phyloP scores from a whole-genome alignment of 108 stramenopile genomes.

The Cylindrotheca closterium region DNA sequence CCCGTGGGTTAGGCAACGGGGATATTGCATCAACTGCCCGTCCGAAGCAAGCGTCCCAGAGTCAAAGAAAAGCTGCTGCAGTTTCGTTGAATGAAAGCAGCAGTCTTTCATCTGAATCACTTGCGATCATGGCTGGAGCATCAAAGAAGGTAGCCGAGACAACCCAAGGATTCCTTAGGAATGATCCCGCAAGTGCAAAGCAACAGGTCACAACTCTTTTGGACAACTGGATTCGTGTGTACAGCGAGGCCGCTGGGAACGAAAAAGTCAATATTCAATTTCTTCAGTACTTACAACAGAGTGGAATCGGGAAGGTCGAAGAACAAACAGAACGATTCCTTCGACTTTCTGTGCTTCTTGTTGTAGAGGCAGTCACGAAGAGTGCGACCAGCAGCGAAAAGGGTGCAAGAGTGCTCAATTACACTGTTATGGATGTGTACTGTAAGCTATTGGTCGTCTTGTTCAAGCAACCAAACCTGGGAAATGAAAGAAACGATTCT shows the following conservation, averaged over 20 bases:
- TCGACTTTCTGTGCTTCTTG: slow-evolving; percentile 86
- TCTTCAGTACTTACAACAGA: slow-evolving; percentile 86
- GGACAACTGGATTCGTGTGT: slow-evolving; percentile 95
- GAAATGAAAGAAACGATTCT: slow-evolving; percentile 48
- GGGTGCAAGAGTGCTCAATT: slow-evolving; percentile 57
- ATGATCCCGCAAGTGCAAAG: slow-evolving; percentile 77
- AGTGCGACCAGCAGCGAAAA: slow-evolving; percentile 34
- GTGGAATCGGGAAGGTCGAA: slow-evolving; percentile 89
- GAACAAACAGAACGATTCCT: slow-evolving; percentile 95
- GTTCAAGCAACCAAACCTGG: slow-evolving; percentile 79
- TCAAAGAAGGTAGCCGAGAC: slow-evolving; percentile 68
- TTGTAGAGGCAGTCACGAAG: slow-evolving; percentile 86
- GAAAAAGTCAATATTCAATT: slow-evolving; percentile 90
- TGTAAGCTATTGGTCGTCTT: slow-evolving; percentile 88
- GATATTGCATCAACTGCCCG: slow-evolving; percentile 4
- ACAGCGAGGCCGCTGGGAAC: slow-evolving; percentile 76
- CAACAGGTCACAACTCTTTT: slow-evolving; percentile 90
- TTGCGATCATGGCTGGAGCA: slow-evolving; percentile 55
- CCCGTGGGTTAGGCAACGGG: slow-evolving; percentile 36
- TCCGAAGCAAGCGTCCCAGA: neutral
- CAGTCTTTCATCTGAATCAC: slow-evolving; percentile 65
- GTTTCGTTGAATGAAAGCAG: slow-evolving; percentile 37
- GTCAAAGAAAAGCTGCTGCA: neutral
- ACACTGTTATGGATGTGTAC: slow-evolving; percentile 92
- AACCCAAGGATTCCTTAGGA: slow-evolving; percentile 51